phyloP scores from a whole-genome alignment of 2,329 filamentous ascomycete genomes.

The Diaporthe sp. region DNA sequence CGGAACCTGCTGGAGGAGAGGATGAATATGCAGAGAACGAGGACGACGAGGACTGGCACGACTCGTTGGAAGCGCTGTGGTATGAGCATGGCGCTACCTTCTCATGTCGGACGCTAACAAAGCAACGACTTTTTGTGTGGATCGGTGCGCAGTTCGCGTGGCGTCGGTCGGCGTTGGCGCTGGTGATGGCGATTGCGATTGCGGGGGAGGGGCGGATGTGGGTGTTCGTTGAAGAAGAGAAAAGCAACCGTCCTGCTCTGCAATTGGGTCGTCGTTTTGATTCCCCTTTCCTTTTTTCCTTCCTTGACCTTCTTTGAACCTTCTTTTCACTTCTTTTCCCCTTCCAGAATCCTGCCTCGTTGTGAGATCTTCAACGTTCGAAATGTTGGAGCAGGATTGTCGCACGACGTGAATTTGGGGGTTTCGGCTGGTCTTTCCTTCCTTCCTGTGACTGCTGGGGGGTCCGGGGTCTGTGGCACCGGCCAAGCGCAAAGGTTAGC shows the following conservation, averaged over 20 bases:
- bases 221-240: not conserved
- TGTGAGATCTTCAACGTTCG: not conserved
- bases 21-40: constrained; percentile 34
- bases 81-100: constrained; percentile 36
- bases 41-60: constrained; percentile 31
- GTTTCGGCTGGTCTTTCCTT: constrained; percentile 21
- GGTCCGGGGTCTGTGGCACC: not conserved
- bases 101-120: constrained; percentile 29
- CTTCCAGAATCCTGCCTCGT: not conserved
- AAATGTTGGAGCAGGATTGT: constrained; percentile 14
- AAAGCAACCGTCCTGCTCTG: not conserved
- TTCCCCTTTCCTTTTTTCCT: not conserved
- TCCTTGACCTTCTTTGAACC: no score
- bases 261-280: not conserved
- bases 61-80: constrained; percentile 36
- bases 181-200: not conserved
- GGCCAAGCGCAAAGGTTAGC: not conserved
- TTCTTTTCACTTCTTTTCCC: not conserved
- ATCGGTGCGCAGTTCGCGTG: not conserved
- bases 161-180: not conserved
- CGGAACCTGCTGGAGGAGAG: constrained; percentile 34
- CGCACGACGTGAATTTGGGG: constrained; percentile 16
- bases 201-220: constrained; percentile 10
- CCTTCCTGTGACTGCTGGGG: not conserved
- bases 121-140: not conserved